These are phyloP conservation scores for Trypanosoma congolense DNA, from an alignment of 208 protist genomes.

Conservation along the genomic window DNA sequence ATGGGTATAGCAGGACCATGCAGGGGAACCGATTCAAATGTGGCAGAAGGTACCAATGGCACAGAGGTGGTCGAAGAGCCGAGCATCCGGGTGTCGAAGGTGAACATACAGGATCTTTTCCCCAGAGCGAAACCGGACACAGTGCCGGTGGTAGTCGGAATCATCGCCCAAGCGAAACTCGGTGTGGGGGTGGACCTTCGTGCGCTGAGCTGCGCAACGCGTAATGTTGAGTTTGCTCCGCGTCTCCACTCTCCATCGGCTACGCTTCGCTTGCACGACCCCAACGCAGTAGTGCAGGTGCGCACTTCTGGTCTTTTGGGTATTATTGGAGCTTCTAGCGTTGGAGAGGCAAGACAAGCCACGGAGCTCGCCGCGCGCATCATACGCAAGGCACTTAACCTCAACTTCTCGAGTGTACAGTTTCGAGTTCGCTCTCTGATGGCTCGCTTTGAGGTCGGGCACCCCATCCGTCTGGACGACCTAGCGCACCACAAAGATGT, in stretches of 20 bases:
- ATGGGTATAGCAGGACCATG: neutral
- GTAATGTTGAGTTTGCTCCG: conserved; percentile 86
- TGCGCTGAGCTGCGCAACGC: conserved; percentile 73
- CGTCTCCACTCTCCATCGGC: conserved; percentile 50
- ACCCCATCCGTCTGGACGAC: conserved; percentile 69
- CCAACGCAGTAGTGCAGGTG: conserved; percentile 64
- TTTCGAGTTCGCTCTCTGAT: conserved; percentile 81
- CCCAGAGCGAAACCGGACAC: conserved; percentile 58
- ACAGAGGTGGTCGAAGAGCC: neutral
- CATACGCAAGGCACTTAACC: conserved; percentile 73
- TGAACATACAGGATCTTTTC: conserved; percentile 53
- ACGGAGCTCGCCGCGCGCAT: conserved; percentile 83
- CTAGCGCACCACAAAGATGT: conserved; percentile 53
- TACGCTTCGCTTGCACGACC: conserved; percentile 80
- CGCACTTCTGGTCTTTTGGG: conserved; percentile 72
- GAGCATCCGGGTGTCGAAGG: conserved; percentile 16
- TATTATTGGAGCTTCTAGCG: conserved; percentile 72
- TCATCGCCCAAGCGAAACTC: conserved; percentile 73
- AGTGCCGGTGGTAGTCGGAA: conserved; percentile 69
- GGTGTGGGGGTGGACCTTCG: conserved; percentile 69
- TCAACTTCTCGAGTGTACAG: conserved; percentile 54
- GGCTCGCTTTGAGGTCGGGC: conserved; percentile 79
- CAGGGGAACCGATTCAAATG: neutral
- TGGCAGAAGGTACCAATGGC: neutral
- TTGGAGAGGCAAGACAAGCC: conserved; percentile 74